Evolutionary conservation across 371 early-diverging fungal species (phyloP).

Genomic region (Mortierella sp.): DNA sequence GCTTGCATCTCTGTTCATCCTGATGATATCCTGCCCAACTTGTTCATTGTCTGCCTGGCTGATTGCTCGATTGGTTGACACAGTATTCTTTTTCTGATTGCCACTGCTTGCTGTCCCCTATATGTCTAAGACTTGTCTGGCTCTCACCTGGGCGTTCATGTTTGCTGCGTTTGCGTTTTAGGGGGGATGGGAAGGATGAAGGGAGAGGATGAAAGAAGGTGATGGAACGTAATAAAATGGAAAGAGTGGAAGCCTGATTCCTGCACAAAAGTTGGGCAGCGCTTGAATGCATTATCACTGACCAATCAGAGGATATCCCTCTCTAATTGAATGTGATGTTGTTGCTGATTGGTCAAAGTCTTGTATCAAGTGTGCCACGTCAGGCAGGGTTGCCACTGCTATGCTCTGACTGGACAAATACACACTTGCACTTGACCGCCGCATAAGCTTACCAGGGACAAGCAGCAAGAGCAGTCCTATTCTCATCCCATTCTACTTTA

Average conservation of each 20-base stretch:
- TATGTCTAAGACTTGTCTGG: not conserved
- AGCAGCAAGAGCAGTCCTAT: no score
- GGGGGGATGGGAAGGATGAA: conserved; percentile 1
- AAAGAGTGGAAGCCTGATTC: conserved; percentile 3
- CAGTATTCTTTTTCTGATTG: not conserved
- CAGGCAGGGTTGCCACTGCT: no score
- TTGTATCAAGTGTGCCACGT: not conserved
- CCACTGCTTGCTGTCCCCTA: not conserved
- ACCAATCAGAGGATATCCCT: conserved; percentile 3
- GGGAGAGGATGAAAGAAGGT: conserved; percentile 6
- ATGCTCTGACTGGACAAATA: no score
- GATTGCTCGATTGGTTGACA: not conserved
- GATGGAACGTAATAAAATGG: conserved; percentile 5
- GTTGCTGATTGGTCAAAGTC: not conserved
- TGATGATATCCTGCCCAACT: not conserved
- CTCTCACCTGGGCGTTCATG: conserved; percentile 18
- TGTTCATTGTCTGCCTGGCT: not conserved
- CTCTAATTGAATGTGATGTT: not conserved
- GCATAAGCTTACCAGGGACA: no score
- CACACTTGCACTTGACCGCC: no score
- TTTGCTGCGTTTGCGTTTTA: conserved; percentile 24
- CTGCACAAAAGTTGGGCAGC: not conserved
- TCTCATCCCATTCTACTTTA: no score
- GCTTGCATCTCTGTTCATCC: not conserved
- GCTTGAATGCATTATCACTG: not conserved